phyloP scores from a whole-genome alignment of 2,329 filamentous ascomycete species.

The Didymella pomorum region DNA sequence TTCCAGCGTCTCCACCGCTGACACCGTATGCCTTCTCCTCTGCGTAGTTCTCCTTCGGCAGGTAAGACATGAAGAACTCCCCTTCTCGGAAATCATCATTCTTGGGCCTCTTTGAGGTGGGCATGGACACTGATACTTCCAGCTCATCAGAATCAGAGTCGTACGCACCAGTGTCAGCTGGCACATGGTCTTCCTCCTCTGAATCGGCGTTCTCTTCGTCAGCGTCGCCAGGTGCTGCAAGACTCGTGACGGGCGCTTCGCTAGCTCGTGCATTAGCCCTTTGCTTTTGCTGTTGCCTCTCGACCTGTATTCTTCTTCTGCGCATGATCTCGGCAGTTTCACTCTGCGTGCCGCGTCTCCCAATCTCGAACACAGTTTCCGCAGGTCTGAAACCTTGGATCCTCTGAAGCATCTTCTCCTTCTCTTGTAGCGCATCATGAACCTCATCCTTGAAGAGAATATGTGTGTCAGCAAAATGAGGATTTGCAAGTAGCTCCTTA shows the following conservation, averaged over 20 bases:
- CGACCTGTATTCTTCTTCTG: slow-evolving; percentile 73
- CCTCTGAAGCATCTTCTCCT: slow-evolving; percentile 85
- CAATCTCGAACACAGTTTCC: slow-evolving; percentile 97
- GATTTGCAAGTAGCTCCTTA: slow-evolving; percentile 75
- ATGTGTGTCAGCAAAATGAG: slow-evolving; percentile 78
- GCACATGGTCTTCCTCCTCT: slow-evolving; percentile 48
- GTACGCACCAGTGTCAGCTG: slow-evolving; percentile 44
- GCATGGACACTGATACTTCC: slow-evolving; percentile 59
- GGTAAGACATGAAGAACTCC: slow-evolving; percentile 97
- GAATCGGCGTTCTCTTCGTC: slow-evolving; percentile 38
- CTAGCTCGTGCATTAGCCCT: slow-evolving; percentile 50
- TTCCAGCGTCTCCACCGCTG: slow-evolving; percentile 71
- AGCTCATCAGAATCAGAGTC: slow-evolving; percentile 62
- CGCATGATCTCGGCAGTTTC: slow-evolving; percentile 80
- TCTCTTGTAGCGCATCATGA: slow-evolving; percentile 70
- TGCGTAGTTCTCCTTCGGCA: slow-evolving; percentile 79
- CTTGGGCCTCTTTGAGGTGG: slow-evolving; percentile 41
- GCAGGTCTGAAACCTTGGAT: slow-evolving; percentile 88
- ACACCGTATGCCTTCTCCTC: slow-evolving; percentile 95
- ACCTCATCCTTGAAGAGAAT: slow-evolving; percentile 72
- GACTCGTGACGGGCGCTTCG: slow-evolving; percentile 18
- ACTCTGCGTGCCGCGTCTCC: slow-evolving; percentile 68
- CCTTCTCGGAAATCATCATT: slow-evolving; percentile 75
- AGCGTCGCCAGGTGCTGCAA: slow-evolving; percentile 17
- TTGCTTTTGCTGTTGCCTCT: slow-evolving; percentile 59